phyloP scores from a whole-genome alignment of 257 asterid genomes.

The Nicotiana paniculata region DNA sequence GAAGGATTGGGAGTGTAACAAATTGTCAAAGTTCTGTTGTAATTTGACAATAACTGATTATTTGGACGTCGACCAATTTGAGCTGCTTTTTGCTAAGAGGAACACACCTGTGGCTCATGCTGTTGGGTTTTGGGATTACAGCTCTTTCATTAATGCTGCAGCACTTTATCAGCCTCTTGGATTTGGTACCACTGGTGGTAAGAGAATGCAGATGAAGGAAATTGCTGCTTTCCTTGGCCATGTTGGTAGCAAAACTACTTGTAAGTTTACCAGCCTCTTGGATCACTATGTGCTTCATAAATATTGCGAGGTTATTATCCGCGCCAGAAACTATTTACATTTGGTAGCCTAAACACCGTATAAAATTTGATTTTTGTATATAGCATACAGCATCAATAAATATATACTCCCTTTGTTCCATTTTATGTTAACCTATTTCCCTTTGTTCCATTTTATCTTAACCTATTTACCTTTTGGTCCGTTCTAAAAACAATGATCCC shows the following conservation, averaged over 20 bases:
- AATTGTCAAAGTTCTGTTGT: conserved; percentile 57
- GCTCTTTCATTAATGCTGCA: conserved; percentile 66
- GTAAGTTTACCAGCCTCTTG: conserved; percentile 30
- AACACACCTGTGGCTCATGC: conserved; percentile 72
- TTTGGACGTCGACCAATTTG: conserved; percentile 66
- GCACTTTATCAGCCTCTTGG: conserved; percentile 67
- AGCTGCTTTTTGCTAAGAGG: conserved; percentile 61
- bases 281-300: too few species aligned
- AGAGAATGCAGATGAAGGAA: conserved; percentile 59
- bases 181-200: conserved; percentile 83
- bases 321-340: too few species aligned
- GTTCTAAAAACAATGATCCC: too few species aligned
- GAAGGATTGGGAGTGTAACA: conserved; percentile 75
- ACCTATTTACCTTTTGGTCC: too few species aligned
- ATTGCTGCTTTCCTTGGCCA: conserved; percentile 80
- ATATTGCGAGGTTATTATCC: too few species aligned
- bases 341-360: too few species aligned
- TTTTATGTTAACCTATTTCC: too few species aligned
- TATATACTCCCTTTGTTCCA: too few species aligned
- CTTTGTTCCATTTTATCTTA: too few species aligned
- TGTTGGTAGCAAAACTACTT: conserved; percentile 71
- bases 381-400: too few species aligned
- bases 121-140: conserved; percentile 73
- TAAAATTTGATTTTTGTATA: too few species aligned
- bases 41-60: conserved; percentile 66